phyloP scores from a whole-genome alignment of 108 stramenopile genomes.

The Conticribra guillardii region DNA sequence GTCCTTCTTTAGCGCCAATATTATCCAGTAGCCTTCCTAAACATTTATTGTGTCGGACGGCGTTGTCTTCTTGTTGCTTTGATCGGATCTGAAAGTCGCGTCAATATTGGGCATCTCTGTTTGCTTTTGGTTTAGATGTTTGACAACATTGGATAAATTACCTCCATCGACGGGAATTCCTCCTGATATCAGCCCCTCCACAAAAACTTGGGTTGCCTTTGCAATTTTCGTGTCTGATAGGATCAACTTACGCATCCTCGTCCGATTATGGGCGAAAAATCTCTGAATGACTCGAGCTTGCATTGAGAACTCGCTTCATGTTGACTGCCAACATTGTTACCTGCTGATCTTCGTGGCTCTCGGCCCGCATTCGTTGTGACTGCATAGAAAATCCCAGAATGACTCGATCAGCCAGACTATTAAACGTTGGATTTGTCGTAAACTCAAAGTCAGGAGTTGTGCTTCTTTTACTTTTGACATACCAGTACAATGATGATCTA shows the following conservation, averaged over 20 bases:
- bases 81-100: not conserved
- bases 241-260: not conserved
- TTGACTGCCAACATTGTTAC: slow-evolving; percentile 1
- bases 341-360: not conserved
- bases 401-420: slow-evolving; percentile 13
- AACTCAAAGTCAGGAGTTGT: slow-evolving; percentile 1
- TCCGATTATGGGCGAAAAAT: not conserved
- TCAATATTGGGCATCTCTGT: not conserved
- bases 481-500: slow-evolving; percentile 17
- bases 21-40: slow-evolving; percentile 14
- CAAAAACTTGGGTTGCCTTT: too few species aligned
- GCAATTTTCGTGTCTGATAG: not conserved
- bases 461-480: not conserved
- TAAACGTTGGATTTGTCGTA: slow-evolving; percentile 2
- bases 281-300: not conserved
- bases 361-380: slow-evolving; percentile 2
- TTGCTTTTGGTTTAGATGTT: too few species aligned
- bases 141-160: too few species aligned
- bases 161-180: too few species aligned
- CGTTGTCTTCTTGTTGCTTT: too few species aligned
- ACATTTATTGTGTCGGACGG: too few species aligned
- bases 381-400: slow-evolving; percentile 18
- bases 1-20: not conserved
- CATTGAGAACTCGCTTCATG: not conserved
- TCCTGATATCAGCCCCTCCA: too few species aligned